Evolutionary conservation across 768 basidiomycete species (phyloP), one percentile per base, ranked within the genome.

Genomic region (Suillus subalutaceus): DNA sequence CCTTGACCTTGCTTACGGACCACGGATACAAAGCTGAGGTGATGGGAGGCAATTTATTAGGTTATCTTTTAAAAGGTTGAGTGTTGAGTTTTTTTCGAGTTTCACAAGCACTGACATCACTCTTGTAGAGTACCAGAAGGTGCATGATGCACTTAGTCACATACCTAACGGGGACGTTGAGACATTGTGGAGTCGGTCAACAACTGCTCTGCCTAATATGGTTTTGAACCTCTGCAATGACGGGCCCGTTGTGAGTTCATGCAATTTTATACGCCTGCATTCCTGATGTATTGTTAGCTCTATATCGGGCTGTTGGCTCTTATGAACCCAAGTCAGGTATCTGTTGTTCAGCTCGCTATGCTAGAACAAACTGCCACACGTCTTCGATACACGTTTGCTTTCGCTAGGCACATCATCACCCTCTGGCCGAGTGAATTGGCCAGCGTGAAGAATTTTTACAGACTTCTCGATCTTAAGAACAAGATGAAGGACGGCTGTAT

Each of bases 291-390:
- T 57, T 40, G 16, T 8, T 20, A 74, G 74, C 62, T 78, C n/a
- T 79, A 75, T 63, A 73, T 74, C 44, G 75, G 73, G n/a, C 64
- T 72, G 23, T 63, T 71, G 40, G 73, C 75, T 13, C 63, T 79
- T 38, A 52, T 72, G 16, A 43, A 26, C 37, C 78, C 78, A 13
- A 69, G 71, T 5, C 71, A 64, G 15, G 44, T 77, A 18, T 75
- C 78, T 20, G 65, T 79, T 46, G 64, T 72, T 20, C 74, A 77
- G 53, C 70, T 79, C 8, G 78, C 78, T 23, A 64, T 77, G 20
- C 68, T 79, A 0, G 68, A 74, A 52, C 72, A 77, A 63, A 70
- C 72, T 2, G 68, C 77, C 1, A 12, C 63, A 10, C 72, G 69
- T 10, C 63, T 79, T 48, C 70, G 71, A 6, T 61, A 56, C 46